phyloP scores from a whole-genome alignment of 192 early-diverging fungal species.

The Dimargaris verticillata region DNA sequence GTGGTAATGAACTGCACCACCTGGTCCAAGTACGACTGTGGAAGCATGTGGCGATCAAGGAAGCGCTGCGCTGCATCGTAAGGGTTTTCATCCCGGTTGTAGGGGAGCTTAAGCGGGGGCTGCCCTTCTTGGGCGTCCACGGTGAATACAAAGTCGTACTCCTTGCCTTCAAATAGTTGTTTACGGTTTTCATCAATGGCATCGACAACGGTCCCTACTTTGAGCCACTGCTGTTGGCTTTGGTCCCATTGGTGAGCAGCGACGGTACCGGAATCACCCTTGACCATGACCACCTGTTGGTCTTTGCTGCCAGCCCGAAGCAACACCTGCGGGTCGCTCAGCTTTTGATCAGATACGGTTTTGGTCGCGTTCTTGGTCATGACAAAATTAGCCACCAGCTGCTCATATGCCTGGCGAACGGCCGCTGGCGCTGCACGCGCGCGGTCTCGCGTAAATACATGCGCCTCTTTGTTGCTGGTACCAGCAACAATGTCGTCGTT shows the following conservation, averaged over 20 bases:
- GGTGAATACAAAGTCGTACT: slow-evolving; percentile 98
- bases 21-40: slow-evolving; percentile 75
- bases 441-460: slow-evolving; percentile 54
- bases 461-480: slow-evolving; percentile 61
- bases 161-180: slow-evolving; percentile 63
- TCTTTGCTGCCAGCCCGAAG: slow-evolving; percentile 43
- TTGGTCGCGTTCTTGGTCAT: slow-evolving; percentile 38
- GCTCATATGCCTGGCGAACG: slow-evolving; percentile 21
- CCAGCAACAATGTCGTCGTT: slow-evolving; percentile 79
- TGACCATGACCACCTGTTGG: slow-evolving; percentile 81
- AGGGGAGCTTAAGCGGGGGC: slow-evolving; percentile 81
- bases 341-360: slow-evolving; percentile 18
- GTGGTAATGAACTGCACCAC: slow-evolving; percentile 86
- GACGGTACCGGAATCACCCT: slow-evolving; percentile 38
- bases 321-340: background rate
- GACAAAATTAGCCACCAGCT: slow-evolving; percentile 24
- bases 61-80: slow-evolving; percentile 86
- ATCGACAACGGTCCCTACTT: slow-evolving; percentile 89
- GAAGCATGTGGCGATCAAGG: slow-evolving; percentile 59
- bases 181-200: slow-evolving; percentile 58
- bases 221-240: slow-evolving; percentile 46
- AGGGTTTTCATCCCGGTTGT: slow-evolving; percentile 83
- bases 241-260: slow-evolving; percentile 82
- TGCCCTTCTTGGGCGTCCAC: slow-evolving; percentile 76
- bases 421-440: slow-evolving; percentile 42